Evolutionary conservation across 805 yeast genomes (phyloP).

Genomic region (Yamadazyma scolyti): DNA sequence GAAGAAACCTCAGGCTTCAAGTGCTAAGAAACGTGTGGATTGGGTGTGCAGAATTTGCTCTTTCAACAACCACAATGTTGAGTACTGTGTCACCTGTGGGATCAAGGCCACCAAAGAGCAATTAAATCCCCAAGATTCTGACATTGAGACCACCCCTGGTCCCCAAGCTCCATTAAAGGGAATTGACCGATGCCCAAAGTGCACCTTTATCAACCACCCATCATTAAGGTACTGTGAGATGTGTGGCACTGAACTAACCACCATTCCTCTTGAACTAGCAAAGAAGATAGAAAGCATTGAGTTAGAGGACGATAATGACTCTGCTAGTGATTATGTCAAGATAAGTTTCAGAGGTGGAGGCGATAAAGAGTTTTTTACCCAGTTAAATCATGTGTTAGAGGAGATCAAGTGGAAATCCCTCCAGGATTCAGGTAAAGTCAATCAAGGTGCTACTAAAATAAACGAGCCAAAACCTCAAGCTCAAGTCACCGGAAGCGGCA

Average conservation of each 20-base stretch:
- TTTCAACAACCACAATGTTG: constrained; percentile 50
- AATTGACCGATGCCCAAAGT: constrained; percentile 45
- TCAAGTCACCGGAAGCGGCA: constrained; percentile 43
- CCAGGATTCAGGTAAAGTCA: constrained; percentile 30
- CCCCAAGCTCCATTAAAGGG: not conserved
- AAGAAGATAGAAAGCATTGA: too few species aligned
- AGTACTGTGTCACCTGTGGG: constrained; percentile 40
- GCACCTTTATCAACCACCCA: constrained; percentile 84
- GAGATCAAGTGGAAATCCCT: constrained; percentile 47
- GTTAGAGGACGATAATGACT: constrained; percentile 22
- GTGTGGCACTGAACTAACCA: constrained; percentile 64
- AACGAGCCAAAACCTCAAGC: constrained; percentile 1
- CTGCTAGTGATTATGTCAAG: too few species aligned
- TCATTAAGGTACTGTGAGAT: constrained; percentile 77
- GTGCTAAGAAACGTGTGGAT: constrained; percentile 14
- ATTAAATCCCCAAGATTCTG: too few species aligned
- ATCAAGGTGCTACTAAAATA: constrained; percentile 32
- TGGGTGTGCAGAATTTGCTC: constrained; percentile 94
- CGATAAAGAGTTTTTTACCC: constrained; percentile 47
- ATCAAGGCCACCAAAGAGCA: constrained; percentile 19
- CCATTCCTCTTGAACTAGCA: too few species aligned
- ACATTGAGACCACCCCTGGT: not conserved
- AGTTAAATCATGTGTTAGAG: constrained; percentile 40
- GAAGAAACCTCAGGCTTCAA: not conserved
- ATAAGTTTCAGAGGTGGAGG: constrained; percentile 77